Evolutionary conservation across 805 yeast genomes (phyloP), one percentile per base, ranked within the genome.

Genomic region (Hanseniaspora lindneri): DNA sequence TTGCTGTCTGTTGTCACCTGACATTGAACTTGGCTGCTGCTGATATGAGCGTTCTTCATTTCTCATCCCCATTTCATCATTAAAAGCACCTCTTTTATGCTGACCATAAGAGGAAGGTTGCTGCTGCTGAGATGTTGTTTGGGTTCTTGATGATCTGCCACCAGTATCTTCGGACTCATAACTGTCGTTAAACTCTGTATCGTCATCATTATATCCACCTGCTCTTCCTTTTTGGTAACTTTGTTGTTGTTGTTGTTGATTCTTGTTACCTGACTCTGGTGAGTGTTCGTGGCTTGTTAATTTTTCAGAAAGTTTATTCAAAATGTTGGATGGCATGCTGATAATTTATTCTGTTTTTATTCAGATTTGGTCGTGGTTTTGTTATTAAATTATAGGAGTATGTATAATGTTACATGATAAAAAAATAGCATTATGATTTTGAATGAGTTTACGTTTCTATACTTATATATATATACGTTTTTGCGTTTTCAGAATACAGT

Each of bases 281-380:
- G 55, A 48, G 36, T 55, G 56, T 42, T 55, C 54, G 35, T 46
- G 33, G 21, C 60, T 58, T 37, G 59, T 57, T 37, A 61, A 47
- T 40, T 62, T 61, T 35, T 61, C 66, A 24, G 61, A 50, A 19
- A 62, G 52, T 43, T 61, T 62, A 55, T 61, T 61, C 32, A 62
- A 39, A 52, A 61, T 47, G 41, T 61, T 60, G 27, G 66, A 60
- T 16, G 49, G 49, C 66, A 62, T 62, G 37, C 29, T 49, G 27
- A n/a, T 17, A n/a, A n/a, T n/a, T n/a, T n/a, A n/a, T n/a, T n/a
- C n/a, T n/a, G n/a, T n/a, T n/a, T n/a, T n/a, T n/a, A n/a, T n/a
- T n/a, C n/a, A 27, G 29, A 27, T 27, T 27, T 27, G 11, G 11
- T 8, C 11, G 29, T 27, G 8, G 29, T 27, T 27, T 27, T 27